Evolutionary conservation across 2,329 filamentous ascomycete genomes (phyloP).

Genomic region (Claviceps sp.): DNA sequence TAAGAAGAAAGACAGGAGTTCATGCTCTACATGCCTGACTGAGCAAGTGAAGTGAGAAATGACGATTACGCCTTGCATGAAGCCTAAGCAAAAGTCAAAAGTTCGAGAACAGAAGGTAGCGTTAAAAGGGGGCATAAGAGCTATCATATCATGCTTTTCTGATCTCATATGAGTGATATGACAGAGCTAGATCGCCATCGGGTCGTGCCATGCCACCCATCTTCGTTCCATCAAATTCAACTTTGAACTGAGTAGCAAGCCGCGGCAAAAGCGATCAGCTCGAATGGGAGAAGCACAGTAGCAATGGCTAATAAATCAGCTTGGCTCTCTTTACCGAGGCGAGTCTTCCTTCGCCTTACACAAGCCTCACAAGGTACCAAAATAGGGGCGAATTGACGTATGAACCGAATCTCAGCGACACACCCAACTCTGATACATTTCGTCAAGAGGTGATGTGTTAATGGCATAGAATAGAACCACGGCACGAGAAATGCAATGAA

Average conservation of each 20-base stretch:
- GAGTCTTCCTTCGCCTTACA: no score
- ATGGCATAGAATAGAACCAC: constrained; percentile 45
- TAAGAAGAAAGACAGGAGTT: not conserved
- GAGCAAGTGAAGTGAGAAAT: not conserved
- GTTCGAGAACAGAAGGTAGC: not conserved
- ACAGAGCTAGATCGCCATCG: constrained; percentile 17
- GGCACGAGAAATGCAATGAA: constrained; percentile 33
- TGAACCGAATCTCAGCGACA: constrained; percentile 36
- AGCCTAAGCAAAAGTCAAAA: not conserved
- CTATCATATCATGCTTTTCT: not conserved
- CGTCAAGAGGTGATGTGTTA: constrained; percentile 36
- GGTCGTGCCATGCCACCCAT: constrained; percentile 17
- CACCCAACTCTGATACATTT: constrained; percentile 48
- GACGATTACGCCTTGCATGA: not conserved
- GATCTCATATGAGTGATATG: constrained; percentile 7
- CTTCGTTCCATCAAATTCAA: constrained; percentile 29
- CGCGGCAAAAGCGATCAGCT: constrained; percentile 33
- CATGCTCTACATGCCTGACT: not conserved
- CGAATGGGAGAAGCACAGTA: constrained; percentile 42
- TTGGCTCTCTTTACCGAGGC: constrained; percentile 34
- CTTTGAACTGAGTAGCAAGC: constrained; percentile 32
- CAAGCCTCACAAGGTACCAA: constrained; percentile 32
- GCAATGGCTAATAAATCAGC: constrained; percentile 40
- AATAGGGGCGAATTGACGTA: constrained; percentile 34
- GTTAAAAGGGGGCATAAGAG: no score